Conservation (phyloP, 768 basidiomycete genomes). For the Mycena chlorophos region DNA sequence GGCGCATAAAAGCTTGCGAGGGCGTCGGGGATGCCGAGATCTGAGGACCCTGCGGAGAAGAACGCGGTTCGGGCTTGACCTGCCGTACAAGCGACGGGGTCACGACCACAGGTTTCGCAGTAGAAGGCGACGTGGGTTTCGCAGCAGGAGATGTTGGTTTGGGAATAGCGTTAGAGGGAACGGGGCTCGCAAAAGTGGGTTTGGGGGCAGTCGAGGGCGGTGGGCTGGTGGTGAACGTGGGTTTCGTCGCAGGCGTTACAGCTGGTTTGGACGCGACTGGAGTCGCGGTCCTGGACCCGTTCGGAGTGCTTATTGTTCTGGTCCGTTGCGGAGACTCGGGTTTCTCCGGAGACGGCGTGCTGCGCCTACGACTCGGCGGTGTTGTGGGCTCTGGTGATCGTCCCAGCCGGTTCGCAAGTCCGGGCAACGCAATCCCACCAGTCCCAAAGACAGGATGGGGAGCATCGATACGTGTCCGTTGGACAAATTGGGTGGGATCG, state of each 20-base stretch:
- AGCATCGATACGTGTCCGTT: slow-evolving; percentile 48
- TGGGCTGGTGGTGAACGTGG: too few species aligned
- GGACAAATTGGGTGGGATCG: slow-evolving; percentile 67
- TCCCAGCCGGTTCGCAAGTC: slow-evolving; percentile 43
- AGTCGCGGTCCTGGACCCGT: slow-evolving; percentile 5
- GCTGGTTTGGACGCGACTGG: slow-evolving; percentile 5
- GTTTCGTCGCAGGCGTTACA: too few species aligned
- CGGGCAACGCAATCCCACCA: slow-evolving; percentile 76
- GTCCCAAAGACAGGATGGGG: slow-evolving; percentile 78
- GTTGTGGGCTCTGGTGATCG: slow-evolving; percentile 18
- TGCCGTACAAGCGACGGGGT: slow-evolving; percentile 53
- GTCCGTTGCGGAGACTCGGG: slow-evolving; percentile 42
- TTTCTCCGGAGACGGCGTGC: slow-evolving; percentile 40
- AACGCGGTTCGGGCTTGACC: slow-evolving; percentile 50
- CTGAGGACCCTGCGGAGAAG: slow-evolving; percentile 43
- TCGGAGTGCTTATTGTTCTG: slow-evolving; percentile 50
- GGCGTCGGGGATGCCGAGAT: slow-evolving; percentile 44
- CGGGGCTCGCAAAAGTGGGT: slow-evolving; percentile 11
- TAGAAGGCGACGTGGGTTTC: slow-evolving; percentile 26
- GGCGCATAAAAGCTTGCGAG: slow-evolving; percentile 62
- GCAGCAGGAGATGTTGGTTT: slow-evolving; percentile 11
- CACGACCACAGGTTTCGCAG: slow-evolving; percentile 38
- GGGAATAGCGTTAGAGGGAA: too few species aligned
- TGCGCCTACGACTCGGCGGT: slow-evolving; percentile 29
- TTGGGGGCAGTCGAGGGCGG: slow-evolving; percentile 8